Percentiles rank a stretch among this genome's conserved stretches.
phyloP scores from a whole-genome alignment of 2,329 filamentous ascomycete species.

The Arthrobotrys entomopaga region DNA sequence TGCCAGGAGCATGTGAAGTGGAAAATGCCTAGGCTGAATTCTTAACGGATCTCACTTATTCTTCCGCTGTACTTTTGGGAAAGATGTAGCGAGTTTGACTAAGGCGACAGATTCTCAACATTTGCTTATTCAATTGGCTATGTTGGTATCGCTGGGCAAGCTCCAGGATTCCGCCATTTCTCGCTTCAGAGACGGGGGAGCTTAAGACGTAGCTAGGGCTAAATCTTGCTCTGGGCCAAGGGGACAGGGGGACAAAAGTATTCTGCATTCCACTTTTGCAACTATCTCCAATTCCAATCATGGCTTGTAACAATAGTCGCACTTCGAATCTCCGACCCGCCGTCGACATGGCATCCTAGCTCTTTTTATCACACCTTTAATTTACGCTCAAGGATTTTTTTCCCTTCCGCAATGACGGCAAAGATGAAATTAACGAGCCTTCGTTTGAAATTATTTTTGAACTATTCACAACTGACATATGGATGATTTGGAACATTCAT shows the following conservation, averaged over 20 bases:
- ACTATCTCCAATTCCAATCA: neutral
- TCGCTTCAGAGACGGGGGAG: conserved; percentile 5
- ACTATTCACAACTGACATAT: too few relatives aligned
- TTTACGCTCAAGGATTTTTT: too few relatives aligned
- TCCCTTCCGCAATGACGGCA: too few relatives aligned
- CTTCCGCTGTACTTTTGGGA: neutral
- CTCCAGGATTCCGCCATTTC: conserved; percentile 40
- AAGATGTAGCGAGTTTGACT: conserved; percentile 26
- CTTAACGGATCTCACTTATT: conserved; percentile 3
- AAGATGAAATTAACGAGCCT: too few relatives aligned
- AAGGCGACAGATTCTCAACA: conserved; percentile 9
- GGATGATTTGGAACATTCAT: too few relatives aligned
- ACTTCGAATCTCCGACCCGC: too few relatives aligned
- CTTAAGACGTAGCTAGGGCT: too few relatives aligned
- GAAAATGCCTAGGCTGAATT: conserved; percentile 46
- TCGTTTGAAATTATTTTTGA: too few relatives aligned
- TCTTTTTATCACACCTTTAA: too few relatives aligned
- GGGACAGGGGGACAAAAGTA: conserved; percentile 28
- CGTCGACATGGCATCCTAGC: too few relatives aligned
- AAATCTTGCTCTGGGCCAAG: conserved; percentile 17
- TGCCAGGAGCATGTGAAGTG: conserved; percentile 38
- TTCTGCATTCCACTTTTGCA: conserved; percentile 18
- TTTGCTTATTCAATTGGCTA: conserved; percentile 21
- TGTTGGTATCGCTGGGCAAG: conserved; percentile 3
- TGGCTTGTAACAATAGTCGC: too few relatives aligned